Conservation (phyloP, 2,329 filamentous ascomycete genomes). For the Colletotrichum lupini region DNA sequence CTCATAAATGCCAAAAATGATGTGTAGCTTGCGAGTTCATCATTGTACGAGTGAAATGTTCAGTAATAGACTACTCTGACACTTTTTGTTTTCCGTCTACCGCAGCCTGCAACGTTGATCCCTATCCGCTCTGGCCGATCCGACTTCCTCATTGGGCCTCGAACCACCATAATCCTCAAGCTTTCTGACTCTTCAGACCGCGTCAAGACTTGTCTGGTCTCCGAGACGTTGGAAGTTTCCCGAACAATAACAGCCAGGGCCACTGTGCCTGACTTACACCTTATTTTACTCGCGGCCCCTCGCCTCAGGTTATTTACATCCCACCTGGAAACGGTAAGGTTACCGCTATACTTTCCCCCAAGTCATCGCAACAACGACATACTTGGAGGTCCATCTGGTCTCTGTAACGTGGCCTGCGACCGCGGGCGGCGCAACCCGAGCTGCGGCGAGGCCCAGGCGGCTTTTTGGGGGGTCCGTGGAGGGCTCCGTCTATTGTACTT, state of each 20-base stretch:
- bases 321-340: not conserved
- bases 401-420: slow-evolving; percentile 15
- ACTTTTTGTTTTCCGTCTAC: not conserved
- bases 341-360: not conserved
- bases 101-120: slow-evolving; percentile 7
- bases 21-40: not conserved
- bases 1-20: not conserved
- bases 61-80: not conserved
- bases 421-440: not conserved
- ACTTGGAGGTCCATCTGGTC: slow-evolving; percentile 1
- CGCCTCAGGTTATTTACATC: not conserved
- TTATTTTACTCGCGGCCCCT: not conserved
- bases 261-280: not conserved
- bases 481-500: not conserved
- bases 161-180: not conserved
- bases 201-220: not conserved
- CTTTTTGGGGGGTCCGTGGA: not conserved
- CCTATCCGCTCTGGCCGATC: not conserved
- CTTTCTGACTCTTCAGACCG: not conserved
- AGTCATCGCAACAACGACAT: not conserved
- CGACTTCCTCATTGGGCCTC: not conserved
- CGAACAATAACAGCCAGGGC: not conserved
- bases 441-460: slow-evolving; percentile 1
- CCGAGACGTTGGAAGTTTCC: not conserved
- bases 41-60: not conserved